Evolutionary conservation across 2,329 filamentous ascomycete species (phyloP).

Genomic region (Fusarium redolens): DNA sequence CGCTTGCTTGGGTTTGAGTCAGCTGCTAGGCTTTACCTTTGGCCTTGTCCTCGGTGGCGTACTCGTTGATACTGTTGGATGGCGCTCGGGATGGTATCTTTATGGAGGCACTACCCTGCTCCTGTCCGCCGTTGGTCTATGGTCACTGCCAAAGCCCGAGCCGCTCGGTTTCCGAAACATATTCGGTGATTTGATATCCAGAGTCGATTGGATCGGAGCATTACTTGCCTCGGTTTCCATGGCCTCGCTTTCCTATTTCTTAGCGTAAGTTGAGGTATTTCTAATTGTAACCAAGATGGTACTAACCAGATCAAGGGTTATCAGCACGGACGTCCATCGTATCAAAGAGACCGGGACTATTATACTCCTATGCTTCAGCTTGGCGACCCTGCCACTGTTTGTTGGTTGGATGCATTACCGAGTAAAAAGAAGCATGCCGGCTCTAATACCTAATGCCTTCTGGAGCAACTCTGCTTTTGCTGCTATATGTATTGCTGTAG

Average conservation of each 20-base stretch:
- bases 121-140: not conserved
- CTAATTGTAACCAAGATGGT: not conserved
- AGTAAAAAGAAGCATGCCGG: not conserved
- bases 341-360: not conserved
- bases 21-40: slow-evolving; percentile 52
- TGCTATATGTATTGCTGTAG: not conserved
- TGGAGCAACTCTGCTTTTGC: not conserved
- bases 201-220: slow-evolving; percentile 25
- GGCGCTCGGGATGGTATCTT: slow-evolving; percentile 56
- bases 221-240: slow-evolving; percentile 17
- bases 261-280: slow-evolving; percentile 10
- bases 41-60: slow-evolving; percentile 59
- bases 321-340: not conserved
- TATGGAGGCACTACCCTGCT: slow-evolving; percentile 3
- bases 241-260: slow-evolving; percentile 15
- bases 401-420: not conserved
- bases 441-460: not conserved
- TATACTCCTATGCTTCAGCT: not conserved
- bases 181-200: not conserved
- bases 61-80: slow-evolving; percentile 54
- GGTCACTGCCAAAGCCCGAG: not conserved
- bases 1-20: not conserved
- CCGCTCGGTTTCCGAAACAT: not conserved
- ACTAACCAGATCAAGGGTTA: not conserved
- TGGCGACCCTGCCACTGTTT: not conserved